Conservation (phyloP, 2,329 filamentous ascomycete genomes). For the Cordyceps javanica region DNA sequence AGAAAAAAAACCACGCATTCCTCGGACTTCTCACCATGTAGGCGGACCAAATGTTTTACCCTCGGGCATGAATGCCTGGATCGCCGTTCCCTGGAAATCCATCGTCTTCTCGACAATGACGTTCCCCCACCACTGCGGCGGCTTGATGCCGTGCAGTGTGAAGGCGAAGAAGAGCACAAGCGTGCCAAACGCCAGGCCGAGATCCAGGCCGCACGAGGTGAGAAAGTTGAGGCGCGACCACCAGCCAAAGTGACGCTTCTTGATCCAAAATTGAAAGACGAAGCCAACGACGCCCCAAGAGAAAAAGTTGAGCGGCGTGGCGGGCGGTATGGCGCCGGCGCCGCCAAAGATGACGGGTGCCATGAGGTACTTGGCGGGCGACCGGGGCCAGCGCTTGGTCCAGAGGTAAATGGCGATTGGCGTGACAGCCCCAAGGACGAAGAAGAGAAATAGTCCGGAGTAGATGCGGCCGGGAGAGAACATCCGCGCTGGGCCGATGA, state of each 20-base stretch:
- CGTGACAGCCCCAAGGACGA: constrained; percentile 46
- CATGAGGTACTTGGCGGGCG: constrained; percentile 47
- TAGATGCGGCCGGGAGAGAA: constrained; percentile 60
- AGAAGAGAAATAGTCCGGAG: constrained; percentile 54
- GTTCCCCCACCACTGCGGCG: constrained; percentile 68
- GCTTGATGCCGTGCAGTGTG: constrained; percentile 53
- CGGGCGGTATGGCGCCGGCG: constrained; percentile 52
- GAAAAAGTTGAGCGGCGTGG: constrained; percentile 68
- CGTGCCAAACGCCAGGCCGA: constrained; percentile 61
- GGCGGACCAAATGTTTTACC: constrained; percentile 58
- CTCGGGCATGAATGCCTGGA: constrained; percentile 44
- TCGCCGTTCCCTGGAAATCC: constrained; percentile 53
- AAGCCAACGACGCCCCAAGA: constrained; percentile 68
- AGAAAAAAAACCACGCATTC: background rate
- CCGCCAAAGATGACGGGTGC: constrained; percentile 59
- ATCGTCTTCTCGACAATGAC: constrained; percentile 51
- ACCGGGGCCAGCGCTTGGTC: constrained; percentile 44
- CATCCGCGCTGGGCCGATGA: constrained; percentile 57
- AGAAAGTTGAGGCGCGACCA: constrained; percentile 71
- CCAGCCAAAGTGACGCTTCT: constrained; percentile 58
- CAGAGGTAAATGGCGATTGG: constrained; percentile 47
- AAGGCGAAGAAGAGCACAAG: constrained; percentile 67
- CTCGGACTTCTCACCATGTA: constrained; percentile 35
- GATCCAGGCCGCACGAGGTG: constrained; percentile 62
- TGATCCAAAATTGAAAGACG: constrained; percentile 63